Percentiles rank a stretch among this genome's conserved stretches.
Conservation (phyloP, 176 grass and related monocot genomes). For the Oryza punctata region DNA sequence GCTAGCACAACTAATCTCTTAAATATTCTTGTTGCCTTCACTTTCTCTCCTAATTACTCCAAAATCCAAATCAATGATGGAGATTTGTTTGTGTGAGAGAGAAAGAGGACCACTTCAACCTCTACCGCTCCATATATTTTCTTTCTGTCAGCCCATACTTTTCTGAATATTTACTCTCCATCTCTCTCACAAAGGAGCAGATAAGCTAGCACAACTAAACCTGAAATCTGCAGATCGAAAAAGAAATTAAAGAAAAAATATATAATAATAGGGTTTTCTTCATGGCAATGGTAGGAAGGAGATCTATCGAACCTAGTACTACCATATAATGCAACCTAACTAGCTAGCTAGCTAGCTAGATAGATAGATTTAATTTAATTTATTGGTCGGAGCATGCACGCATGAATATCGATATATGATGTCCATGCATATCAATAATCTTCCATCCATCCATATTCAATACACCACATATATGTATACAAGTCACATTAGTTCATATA, state of each 20-base stretch:
- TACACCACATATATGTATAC: background rate
- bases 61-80: conserved; percentile 1
- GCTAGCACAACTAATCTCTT: background rate
- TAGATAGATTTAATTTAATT: background rate
- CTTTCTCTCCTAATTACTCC: background rate
- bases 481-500: background rate
- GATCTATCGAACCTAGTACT: background rate
- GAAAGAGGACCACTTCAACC: background rate
- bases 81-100: background rate
- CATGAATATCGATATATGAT: conserved; percentile 1
- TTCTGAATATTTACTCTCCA: conserved; percentile 6
- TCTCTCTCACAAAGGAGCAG: background rate
- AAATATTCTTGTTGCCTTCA: background rate
- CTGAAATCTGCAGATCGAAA: background rate
- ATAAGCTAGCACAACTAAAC: background rate
- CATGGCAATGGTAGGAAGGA: background rate
- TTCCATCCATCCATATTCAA: conserved; percentile 4
- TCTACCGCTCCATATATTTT: background rate
- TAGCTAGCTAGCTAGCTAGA: no score
- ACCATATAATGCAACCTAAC: background rate
- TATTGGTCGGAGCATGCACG: background rate
- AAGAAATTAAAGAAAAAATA: background rate
- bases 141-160: background rate
- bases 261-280: background rate
- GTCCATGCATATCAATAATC: conserved; percentile 10